These are phyloP conservation scores for Russula earlei DNA, from an alignment of 768 basidiomycete species.

Conservation along the genomic window DNA sequence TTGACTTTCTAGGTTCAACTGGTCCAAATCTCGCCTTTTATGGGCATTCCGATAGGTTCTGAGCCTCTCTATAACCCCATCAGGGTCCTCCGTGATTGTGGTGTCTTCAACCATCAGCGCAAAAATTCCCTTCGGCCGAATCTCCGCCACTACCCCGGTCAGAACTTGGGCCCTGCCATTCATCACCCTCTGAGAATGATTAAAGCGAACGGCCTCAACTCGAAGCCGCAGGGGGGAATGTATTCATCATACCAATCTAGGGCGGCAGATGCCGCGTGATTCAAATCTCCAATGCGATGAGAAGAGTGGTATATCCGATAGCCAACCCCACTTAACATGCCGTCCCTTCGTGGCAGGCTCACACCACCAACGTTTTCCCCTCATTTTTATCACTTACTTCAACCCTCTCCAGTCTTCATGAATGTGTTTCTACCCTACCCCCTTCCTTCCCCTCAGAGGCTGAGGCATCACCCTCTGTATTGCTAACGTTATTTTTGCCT, in stretches of 20 bases:
- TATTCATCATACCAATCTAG: neutral
- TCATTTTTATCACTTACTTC: constrained; percentile 12
- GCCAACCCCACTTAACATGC: constrained; percentile 11
- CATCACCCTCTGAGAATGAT: neutral
- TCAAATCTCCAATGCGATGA: too few species aligned
- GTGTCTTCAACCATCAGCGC: neutral
- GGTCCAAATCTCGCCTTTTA: neutral
- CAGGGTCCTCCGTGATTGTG: neutral
- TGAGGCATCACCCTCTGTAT: neutral
- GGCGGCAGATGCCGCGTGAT: constrained; percentile 2
- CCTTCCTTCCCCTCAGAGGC: neutral
- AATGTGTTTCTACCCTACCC: neutral
- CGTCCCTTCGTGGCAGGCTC: constrained; percentile 9
- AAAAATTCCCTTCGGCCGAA: neutral
- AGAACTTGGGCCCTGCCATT: neutral
- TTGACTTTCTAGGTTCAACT: neutral
- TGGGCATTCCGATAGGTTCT: neutral
- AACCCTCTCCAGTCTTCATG: neutral
- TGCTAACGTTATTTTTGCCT: neutral
- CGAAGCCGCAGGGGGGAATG: too few species aligned
- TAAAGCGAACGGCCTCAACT: neutral
- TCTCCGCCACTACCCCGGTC: neutral
- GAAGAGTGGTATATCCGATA: too few species aligned
- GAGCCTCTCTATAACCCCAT: neutral
- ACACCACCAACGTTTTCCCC: constrained; percentile 13